Percentiles rank a stretch among this genome's conserved stretches.
These are phyloP conservation scores for Acacia acuminata DNA, from an alignment of 306 rosid species.

Conservation along the genomic window DNA sequence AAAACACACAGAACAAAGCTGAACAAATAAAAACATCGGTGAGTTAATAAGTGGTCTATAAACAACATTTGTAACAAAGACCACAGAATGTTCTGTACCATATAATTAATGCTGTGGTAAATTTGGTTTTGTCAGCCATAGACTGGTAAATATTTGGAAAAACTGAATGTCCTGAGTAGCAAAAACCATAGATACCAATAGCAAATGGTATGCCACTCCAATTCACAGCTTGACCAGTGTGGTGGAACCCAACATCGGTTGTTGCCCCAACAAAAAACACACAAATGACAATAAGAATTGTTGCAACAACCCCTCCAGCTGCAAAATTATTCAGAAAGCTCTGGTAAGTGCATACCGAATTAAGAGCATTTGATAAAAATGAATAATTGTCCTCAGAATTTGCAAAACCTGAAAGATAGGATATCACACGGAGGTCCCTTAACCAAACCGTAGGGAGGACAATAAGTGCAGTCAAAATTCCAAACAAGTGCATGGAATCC, in stretches of 20 bases:
- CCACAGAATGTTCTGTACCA: slow-evolving; percentile 11
- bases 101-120: slow-evolving; percentile 52
- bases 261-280: slow-evolving; percentile 58
- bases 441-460: slow-evolving; percentile 86
- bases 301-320: slow-evolving; percentile 81
- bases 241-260: slow-evolving; percentile 67
- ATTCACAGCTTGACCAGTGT: slow-evolving; percentile 46
- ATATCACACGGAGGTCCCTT: slow-evolving; percentile 71
- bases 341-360: slow-evolving; percentile 3
- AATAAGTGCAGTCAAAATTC: slow-evolving; percentile 63
- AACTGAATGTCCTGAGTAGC: slow-evolving; percentile 88
- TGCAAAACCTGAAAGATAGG: slow-evolving; percentile 77
- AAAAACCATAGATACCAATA: slow-evolving; percentile 82
- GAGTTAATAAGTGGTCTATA: background rate
- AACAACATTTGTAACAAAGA: background rate
- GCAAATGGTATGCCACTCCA: slow-evolving; percentile 86
- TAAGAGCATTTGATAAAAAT: slow-evolving; percentile 8
- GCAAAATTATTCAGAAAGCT: slow-evolving; percentile 39
- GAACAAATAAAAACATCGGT: slow-evolving; percentile 31
- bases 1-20: slow-evolving; percentile 64
- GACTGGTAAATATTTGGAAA: slow-evolving; percentile 90
- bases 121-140: slow-evolving; percentile 74
- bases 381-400: slow-evolving; percentile 14
- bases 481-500: slow-evolving; percentile 72
- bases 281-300: slow-evolving; percentile 52